phyloP scores from a whole-genome alignment of 202 grass and related monocot species.

The Elaeis oleifera region DNA sequence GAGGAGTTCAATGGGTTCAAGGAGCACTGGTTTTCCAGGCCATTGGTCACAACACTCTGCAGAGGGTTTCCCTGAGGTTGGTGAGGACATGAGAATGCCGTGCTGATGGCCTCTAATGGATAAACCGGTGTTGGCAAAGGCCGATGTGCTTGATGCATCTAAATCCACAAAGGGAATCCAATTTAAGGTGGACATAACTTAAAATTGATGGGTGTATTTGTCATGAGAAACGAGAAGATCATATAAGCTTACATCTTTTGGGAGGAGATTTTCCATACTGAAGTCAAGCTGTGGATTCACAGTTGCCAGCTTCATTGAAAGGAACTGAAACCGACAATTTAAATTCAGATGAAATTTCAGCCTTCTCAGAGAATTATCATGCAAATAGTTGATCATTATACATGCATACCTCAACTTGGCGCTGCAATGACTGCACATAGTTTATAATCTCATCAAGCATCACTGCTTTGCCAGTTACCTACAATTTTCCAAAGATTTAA shows the following conservation, averaged over 20 bases:
- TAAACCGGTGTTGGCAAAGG: constrained; percentile 18
- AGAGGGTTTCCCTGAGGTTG: constrained; percentile 13
- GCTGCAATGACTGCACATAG: constrained; percentile 78
- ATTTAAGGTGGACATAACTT: constrained; percentile 10
- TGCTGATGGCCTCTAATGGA: constrained; percentile 3
- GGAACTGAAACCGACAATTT: constrained; percentile 30
- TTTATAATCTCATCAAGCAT: constrained; percentile 97
- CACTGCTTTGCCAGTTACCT: constrained; percentile 77
- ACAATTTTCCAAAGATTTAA: not conserved
- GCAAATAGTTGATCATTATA: not conserved
- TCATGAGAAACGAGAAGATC: not conserved
- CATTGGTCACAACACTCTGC: constrained; percentile 13
- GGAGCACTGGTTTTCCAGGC: not conserved
- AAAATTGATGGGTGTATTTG: not conserved
- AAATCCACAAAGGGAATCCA: not conserved
- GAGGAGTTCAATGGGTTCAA: constrained; percentile 12
- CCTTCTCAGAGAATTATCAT: not conserved
- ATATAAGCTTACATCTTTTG: constrained; percentile 37
- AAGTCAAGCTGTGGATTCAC: constrained; percentile 49
- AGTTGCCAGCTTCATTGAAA: constrained; percentile 74
- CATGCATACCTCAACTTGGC: constrained; percentile 70
- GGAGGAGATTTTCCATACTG: constrained; percentile 27
- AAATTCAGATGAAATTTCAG: not conserved
- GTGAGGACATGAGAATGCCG: constrained; percentile 24
- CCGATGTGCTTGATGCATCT: not conserved